Conservation (phyloP, 768 basidiomycete genomes). For the Nidularia sp. region DNA sequence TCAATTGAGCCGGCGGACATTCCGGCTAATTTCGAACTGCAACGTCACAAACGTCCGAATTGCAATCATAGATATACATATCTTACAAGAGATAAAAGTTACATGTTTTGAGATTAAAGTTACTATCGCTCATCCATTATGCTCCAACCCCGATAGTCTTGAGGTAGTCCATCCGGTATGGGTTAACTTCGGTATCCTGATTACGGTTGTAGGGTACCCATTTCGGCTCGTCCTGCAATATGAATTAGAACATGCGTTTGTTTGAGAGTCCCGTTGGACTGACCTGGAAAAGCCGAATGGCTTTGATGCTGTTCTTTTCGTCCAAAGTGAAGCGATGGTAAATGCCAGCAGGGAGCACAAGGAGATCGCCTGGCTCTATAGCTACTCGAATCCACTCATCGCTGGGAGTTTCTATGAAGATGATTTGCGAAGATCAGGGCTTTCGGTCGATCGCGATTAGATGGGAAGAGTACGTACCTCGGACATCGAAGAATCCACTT, state of each 20-base stretch:
- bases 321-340: slow-evolving; percentile 96
- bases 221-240: slow-evolving; percentile 78
- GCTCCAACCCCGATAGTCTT: slow-evolving; percentile 39
- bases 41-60: no score
- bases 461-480: slow-evolving; percentile 47
- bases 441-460: neutral
- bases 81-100: neutral
- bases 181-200: slow-evolving; percentile 57
- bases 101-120: neutral
- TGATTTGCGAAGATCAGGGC: neutral
- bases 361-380: slow-evolving; percentile 73
- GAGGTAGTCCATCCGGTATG: slow-evolving; percentile 59
- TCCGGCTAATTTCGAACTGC: no score
- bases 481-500: slow-evolving; percentile 90
- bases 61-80: neutral
- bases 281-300: slow-evolving; percentile 84
- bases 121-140: slow-evolving; percentile 9
- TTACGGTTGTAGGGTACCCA: slow-evolving; percentile 79
- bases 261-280: slow-evolving; percentile 2
- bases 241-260: neutral
- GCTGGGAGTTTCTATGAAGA: slow-evolving; percentile 49
- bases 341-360: slow-evolving; percentile 86
- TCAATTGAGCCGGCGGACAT: no score
- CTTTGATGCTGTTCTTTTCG: slow-evolving; percentile 64
- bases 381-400: slow-evolving; percentile 82